phyloP scores from a whole-genome alignment of 2,329 filamentous ascomycete species.

The Aspergillus fumigatus region DNA sequence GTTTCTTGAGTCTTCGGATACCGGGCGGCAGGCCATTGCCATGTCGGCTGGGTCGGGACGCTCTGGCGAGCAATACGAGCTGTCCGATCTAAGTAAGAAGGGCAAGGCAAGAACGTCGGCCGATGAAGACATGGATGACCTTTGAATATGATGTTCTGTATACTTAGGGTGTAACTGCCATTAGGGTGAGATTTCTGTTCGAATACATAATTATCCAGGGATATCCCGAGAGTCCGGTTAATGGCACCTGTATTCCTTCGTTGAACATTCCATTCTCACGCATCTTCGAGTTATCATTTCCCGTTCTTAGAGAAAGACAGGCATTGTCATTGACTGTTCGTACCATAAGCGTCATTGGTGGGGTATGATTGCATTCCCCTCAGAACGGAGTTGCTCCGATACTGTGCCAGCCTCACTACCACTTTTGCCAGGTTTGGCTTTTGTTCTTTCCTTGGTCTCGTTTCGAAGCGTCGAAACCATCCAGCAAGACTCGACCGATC shows the following conservation, averaged over 20 bases:
- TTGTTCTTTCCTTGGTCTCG: background rate
- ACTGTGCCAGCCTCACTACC: background rate
- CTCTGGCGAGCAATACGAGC: conserved; percentile 55
- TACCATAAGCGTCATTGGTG: background rate
- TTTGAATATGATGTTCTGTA: conserved; percentile 22
- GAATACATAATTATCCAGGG: background rate
- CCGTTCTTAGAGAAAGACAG: background rate
- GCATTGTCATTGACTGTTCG: background rate
- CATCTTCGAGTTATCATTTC: conserved; percentile 3
- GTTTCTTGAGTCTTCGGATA: conserved; percentile 83
- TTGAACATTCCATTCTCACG: background rate
- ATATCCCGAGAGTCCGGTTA: background rate
- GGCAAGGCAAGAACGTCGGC: conserved; percentile 15
- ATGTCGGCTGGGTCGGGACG: conserved; percentile 53
- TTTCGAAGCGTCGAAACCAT: background rate
- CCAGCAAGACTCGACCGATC: background rate
- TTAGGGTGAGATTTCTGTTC: background rate
- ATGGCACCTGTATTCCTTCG: background rate
- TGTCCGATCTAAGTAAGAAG: conserved; percentile 39
- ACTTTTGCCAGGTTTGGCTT: background rate
- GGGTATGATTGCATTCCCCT: background rate
- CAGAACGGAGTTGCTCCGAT: background rate
- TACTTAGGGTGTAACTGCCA: background rate
- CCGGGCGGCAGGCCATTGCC: conserved; percentile 74
- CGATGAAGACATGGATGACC: conserved; percentile 31